Base-by-base conservation (phyloP, 768 basidiomycete species). In the Leccinum disarticulatum region DNA sequence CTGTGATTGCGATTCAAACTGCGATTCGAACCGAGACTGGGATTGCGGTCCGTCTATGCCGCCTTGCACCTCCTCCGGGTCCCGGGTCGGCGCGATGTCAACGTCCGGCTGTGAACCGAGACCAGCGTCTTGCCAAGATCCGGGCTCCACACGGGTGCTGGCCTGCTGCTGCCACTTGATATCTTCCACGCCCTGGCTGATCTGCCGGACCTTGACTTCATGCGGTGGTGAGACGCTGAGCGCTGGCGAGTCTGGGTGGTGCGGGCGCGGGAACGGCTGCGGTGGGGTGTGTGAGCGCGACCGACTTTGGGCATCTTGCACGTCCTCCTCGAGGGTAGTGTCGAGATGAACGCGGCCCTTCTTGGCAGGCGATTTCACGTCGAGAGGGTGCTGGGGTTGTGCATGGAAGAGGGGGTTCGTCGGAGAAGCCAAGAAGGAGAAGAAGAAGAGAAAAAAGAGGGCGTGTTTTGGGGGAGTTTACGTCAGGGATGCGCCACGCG, bases 171-270 rank as follows among this genome's bases (percentile, higher is more conserved):
- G 79, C 89, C 88, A 89, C 68, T 78, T 85, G 62, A 90, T 82
- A 68, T 91, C 90, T 71, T 90, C 88, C 33, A 91, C 88, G 28
- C 87, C 87, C 67, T 86, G 86, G 62, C 87, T 90, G 65, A 90
- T 89, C 76, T 90, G 89, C 54, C 87, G 82, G 59, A 88, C 84
- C 77, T 88, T 91, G 75, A 88, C 83, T 73, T 91, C 88, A 64
- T 85, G 83, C 3, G 86, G 87, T 4, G 91, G 89, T n/a, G 91
- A 91, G 56, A 78, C 80, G 55, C 79, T 79, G 33, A 71, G 66
- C 4, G 50, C 65, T 3, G 70, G 71, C 0, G 71, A 73, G 22
- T 80, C 78, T 62, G 67, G 17, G 11, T 28, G 49, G 17, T 14
- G 25, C n/a, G 28, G 50, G 15, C n/a, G 50, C 50, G 8, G 31